Conservation (phyloP, 257 asterid species). For the Lycium barbarum region DNA sequence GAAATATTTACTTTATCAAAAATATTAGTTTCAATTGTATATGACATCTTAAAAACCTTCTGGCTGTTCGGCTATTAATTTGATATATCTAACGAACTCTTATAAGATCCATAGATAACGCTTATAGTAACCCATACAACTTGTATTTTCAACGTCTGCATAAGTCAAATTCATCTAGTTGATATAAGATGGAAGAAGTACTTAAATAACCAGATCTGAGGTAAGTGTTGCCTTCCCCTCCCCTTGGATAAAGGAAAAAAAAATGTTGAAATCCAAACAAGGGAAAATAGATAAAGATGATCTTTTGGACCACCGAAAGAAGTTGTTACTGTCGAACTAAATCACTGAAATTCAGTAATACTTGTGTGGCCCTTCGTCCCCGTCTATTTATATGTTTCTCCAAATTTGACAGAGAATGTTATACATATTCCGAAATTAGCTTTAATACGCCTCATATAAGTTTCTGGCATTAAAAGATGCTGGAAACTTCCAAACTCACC, state of each 20-base stretch:
- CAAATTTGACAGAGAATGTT: too few species aligned
- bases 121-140: constrained; percentile 1
- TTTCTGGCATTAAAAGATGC: too few species aligned
- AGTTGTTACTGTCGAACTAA: not conserved
- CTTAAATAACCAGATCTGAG: not conserved
- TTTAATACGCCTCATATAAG: too few species aligned
- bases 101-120: not conserved
- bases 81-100: not conserved
- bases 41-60: not conserved
- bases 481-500: too few species aligned
- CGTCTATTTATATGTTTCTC: too few species aligned
- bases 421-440: too few species aligned
- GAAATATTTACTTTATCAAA: not conserved
- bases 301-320: not conserved
- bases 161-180: not conserved
- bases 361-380: too few species aligned
- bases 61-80: not conserved
- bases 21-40: not conserved
- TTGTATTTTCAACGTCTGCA: not conserved
- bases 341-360: not conserved
- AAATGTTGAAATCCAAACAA: not conserved
- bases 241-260: not conserved
- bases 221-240: not conserved
- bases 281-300: not conserved
- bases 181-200: not conserved